A percentile compares a stretch with the other conserved stretches of the same genome.
Conservation (phyloP, 768 basidiomycete species). For the Russula vinacea region DNA sequence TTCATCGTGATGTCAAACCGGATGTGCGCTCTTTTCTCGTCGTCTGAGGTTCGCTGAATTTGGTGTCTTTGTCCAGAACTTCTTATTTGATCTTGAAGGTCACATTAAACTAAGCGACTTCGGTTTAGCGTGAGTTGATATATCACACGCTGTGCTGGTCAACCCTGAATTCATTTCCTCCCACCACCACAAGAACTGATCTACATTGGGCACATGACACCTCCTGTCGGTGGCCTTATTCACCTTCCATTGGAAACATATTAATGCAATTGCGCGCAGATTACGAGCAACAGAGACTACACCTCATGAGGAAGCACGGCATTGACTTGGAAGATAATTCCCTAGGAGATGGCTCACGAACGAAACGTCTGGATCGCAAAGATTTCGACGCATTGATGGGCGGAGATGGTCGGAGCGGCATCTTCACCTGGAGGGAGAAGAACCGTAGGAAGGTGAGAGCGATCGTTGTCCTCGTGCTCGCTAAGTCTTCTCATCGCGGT, state of each 20-base stretch:
- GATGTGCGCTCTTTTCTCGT: constrained; percentile 53
- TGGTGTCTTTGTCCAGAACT: constrained; percentile 59
- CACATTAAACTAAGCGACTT: constrained; percentile 96
- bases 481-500: constrained; percentile 26
- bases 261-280: constrained; percentile 45
- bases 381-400: constrained; percentile 85
- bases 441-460: constrained; percentile 79
- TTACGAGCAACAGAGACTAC: constrained; percentile 90
- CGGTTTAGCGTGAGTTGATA: constrained; percentile 78
- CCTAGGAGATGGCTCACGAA: constrained; percentile 65
- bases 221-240: constrained; percentile 54
- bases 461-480: constrained; percentile 34
- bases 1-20: constrained; percentile 97
- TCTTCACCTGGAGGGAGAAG: constrained; percentile 96
- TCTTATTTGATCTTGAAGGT: constrained; percentile 89
- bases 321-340: constrained; percentile 86
- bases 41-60: constrained; percentile 9
- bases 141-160: constrained; percentile 5
- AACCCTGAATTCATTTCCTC: constrained; percentile 14
- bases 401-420: constrained; percentile 71
- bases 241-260: constrained; percentile 16
- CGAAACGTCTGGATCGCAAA: constrained; percentile 74
- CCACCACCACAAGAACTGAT: constrained; percentile 58
- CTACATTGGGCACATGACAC: constrained; percentile 98
- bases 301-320: constrained; percentile 87